These are phyloP conservation scores for Suhomyces faveliae DNA, from an alignment of 805 yeast species.

Conservation along the genomic window DNA sequence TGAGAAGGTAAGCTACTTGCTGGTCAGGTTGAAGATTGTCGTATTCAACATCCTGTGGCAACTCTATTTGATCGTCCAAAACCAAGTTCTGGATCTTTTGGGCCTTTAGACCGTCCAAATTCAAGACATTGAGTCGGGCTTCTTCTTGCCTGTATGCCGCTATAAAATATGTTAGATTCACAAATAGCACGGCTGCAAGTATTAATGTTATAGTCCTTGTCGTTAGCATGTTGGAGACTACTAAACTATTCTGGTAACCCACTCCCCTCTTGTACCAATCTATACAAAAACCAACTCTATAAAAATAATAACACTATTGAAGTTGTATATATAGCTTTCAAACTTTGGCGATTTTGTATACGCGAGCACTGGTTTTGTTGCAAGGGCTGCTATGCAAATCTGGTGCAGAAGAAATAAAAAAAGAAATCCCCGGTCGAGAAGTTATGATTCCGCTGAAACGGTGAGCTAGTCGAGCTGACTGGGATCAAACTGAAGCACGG, in stretches of 20 bases:
- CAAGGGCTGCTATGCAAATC: background rate
- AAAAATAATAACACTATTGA: background rate
- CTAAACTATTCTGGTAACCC: background rate
- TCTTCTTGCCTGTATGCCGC: conserved; percentile 19
- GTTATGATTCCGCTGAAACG: background rate
- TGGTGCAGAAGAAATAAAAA: background rate
- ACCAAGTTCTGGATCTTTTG: conserved; percentile 10
- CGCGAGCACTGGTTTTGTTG: background rate
- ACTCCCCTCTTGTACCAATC: background rate
- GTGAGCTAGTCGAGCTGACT: background rate
- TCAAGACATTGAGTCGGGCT: conserved; percentile 14
- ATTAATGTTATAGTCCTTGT: background rate
- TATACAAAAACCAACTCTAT: background rate
- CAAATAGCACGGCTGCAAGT: conserved; percentile 15
- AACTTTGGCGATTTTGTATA: background rate
- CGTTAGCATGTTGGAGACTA: background rate
- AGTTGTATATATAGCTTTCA: background rate
- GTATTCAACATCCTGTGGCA: conserved; percentile 14
- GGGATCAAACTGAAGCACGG: background rate
- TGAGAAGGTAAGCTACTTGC: conserved; percentile 6
- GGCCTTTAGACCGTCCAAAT: conserved; percentile 12
- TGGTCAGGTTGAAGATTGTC: conserved; percentile 16
- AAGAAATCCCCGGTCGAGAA: background rate
- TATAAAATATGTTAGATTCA: conserved; percentile 22
- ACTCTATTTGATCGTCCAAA: conserved; percentile 21